A percentile compares a stretch with the other conserved stretches of the same genome.
Conservation (phyloP, 805 yeast genomes). For the Candida endomychidarum region DNA sequence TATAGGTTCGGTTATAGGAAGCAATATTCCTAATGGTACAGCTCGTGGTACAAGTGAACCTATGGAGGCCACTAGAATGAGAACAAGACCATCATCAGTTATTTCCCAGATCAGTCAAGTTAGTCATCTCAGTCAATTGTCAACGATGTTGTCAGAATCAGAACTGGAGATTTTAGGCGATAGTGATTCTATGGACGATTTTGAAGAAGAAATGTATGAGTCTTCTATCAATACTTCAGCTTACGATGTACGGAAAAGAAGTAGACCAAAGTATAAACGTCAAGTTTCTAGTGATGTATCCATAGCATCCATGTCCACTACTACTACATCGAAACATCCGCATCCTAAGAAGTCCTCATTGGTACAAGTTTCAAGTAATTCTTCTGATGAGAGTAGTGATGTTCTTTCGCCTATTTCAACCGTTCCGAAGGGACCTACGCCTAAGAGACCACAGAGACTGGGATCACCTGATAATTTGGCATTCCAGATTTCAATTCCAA, state of each 20-base stretch:
- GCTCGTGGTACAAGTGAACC: background rate
- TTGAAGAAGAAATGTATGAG: slow-evolving; percentile 38
- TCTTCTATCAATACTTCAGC: slow-evolving; percentile 35
- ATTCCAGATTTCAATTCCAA: slow-evolving; percentile 6
- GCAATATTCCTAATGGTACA: background rate
- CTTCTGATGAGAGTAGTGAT: slow-evolving; percentile 35
- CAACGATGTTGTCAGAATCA: slow-evolving; percentile 43
- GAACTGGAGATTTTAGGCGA: slow-evolving; percentile 41
- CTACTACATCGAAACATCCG: slow-evolving; percentile 18
- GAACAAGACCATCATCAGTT: slow-evolving; percentile 41
- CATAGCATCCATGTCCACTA: slow-evolving; percentile 30
- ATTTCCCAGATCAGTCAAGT: slow-evolving; percentile 40
- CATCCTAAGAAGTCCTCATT: slow-evolving; percentile 28
- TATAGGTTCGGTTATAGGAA: background rate
- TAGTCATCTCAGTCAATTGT: slow-evolving; percentile 42
- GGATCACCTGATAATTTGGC: slow-evolving; percentile 8
- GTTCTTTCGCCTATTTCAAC: slow-evolving; percentile 6
- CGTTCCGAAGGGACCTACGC: background rate
- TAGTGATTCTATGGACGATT: slow-evolving; percentile 35
- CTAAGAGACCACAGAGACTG: slow-evolving; percentile 5
- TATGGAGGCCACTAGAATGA: slow-evolving; percentile 7
- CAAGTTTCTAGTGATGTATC: slow-evolving; percentile 37
- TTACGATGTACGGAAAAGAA: slow-evolving; percentile 10
- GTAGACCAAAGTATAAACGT: slow-evolving; percentile 33
- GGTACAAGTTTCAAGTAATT: slow-evolving; percentile 36